Evolutionary conservation across 192 early-diverging fungal genomes (phyloP), one percentile per base, ranked within the genome.

Genomic region (Coemansia sp.): DNA sequence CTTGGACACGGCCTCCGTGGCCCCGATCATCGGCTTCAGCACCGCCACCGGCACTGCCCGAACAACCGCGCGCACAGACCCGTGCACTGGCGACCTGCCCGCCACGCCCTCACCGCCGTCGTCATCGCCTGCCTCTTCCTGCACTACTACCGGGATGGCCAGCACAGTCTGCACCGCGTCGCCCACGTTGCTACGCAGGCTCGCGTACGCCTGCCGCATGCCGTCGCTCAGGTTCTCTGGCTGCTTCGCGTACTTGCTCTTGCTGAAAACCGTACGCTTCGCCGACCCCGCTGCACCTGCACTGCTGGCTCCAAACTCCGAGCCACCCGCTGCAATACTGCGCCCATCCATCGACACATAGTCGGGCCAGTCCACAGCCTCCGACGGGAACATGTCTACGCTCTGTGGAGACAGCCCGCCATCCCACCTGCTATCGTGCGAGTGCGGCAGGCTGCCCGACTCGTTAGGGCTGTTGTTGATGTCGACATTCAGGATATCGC

Each of bases 1-100:
- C 67, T 94, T 92, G 1, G 91, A 89, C 11, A 94, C 83, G 0
- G 92, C 95, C 36, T 94, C 95, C 0, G 92, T 86, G 1, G 88
- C 85, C 0, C 95, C 92, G 65, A 98, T 96, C 84, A 96, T 90
- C 0, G 95, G 95, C 63, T 88, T 89, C 19, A 98, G 73, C 23
- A 94, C 85, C 1, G 95, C 91, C 13, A 91, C 85, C 0, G 95
- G 95, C 20, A 98, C 65, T 20, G 71, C 71, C 10, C 65, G 71
- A 33, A 75, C 71, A n/a, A 75, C 71, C 3, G 71, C 71, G 7
- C 65, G 46, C 7, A 75, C 64, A 1, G 71, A 68, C 7, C 71
- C 65, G 18, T 75, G 71, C 34, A 60, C 71, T 3, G 80, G 69
- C 27, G 82, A 77, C 36, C 81, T 73, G 36, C 78, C 76, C 4